Evolutionary conservation across 2,329 filamentous ascomycete species (phyloP).

Genomic region (Colletotrichum orchidophilum): DNA sequence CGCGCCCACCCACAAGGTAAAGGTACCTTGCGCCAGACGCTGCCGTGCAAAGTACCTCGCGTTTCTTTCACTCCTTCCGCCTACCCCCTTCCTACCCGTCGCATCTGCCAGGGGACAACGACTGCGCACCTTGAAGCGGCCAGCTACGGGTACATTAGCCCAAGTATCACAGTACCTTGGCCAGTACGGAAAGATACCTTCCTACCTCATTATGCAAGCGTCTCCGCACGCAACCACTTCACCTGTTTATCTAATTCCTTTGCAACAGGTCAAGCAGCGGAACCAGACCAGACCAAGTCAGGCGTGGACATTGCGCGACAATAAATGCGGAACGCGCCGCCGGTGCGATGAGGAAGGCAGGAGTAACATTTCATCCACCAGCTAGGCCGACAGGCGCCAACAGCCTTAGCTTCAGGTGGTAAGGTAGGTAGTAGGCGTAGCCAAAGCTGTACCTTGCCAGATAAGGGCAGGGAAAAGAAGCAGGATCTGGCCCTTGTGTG

Average conservation of each 20-base stretch:
- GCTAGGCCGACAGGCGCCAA: neutral
- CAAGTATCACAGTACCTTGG: constrained; percentile 23
- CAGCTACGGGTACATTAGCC: constrained; percentile 2
- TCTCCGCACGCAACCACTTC: constrained; percentile 15
- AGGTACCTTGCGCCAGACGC: constrained; percentile 21
- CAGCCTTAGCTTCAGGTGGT: neutral
- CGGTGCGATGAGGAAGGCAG: neutral
- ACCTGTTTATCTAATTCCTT: neutral
- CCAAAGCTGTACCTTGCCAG: neutral
- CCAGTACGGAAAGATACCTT: constrained; percentile 19
- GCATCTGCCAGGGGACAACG: neutral
- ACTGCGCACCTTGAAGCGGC: neutral
- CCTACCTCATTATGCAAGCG: constrained; percentile 3
- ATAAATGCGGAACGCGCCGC: neutral
- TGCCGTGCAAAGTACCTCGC: constrained; percentile 19
- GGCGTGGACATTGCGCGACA: constrained; percentile 11
- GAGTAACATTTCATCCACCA: neutral
- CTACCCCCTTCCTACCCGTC: constrained; percentile 4
- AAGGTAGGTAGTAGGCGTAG: neutral
- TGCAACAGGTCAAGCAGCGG: neutral
- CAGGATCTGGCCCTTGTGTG: neutral
- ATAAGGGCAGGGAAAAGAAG: neutral
- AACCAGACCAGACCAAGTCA: constrained; percentile 12
- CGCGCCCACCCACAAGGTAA: constrained; percentile 22
- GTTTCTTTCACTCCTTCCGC: constrained; percentile 6